Conservation (phyloP, 495 filamentous ascomycete genomes). For the Letharia columbiana region DNA sequence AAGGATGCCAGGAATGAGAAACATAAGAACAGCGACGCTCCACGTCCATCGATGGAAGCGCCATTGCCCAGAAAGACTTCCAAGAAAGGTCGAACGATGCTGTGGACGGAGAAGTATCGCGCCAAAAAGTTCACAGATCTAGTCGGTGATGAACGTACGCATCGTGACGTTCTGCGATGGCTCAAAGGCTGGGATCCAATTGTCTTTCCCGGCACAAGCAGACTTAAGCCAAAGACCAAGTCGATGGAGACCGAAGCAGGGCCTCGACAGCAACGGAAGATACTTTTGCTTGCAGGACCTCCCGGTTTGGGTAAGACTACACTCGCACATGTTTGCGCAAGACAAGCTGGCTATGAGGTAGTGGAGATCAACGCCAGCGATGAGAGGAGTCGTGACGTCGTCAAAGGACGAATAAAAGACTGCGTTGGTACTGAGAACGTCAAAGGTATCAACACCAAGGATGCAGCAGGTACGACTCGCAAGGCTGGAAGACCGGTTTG, state of each 20-base stretch:
- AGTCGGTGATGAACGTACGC: conserved; percentile 88
- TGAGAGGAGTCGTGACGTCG: conserved; percentile 66
- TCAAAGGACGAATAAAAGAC: conserved; percentile 80
- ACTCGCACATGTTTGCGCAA: conserved; percentile 88
- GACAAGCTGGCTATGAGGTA: conserved; percentile 90
- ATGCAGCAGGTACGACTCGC: conserved; percentile 51
- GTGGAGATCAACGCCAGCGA: conserved; percentile 84
- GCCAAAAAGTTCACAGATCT: conserved; percentile 87
- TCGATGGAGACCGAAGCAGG: conserved; percentile 40
- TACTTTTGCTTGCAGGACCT: conserved; percentile 80
- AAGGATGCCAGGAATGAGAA: conserved; percentile 28
- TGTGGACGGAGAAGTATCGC: conserved; percentile 89
- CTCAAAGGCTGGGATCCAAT: conserved; percentile 87
- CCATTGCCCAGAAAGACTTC: conserved; percentile 32
- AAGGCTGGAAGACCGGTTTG: conserved; percentile 82
- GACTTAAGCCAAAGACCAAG: conserved; percentile 41
- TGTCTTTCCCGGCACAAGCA: conserved; percentile 70
- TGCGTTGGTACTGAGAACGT: conserved; percentile 88
- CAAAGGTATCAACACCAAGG: conserved; percentile 63
- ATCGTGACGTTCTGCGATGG: conserved; percentile 86
- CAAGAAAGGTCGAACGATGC: conserved; percentile 43
- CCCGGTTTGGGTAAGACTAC: conserved; percentile 95
- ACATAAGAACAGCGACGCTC: conserved; percentile 27
- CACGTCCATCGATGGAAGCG: conserved; percentile 33
- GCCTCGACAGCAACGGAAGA: conserved; percentile 68